Evolutionary conservation across 176 grass and related monocot species (phyloP).

Genomic region (Lolium multiflorum): DNA sequence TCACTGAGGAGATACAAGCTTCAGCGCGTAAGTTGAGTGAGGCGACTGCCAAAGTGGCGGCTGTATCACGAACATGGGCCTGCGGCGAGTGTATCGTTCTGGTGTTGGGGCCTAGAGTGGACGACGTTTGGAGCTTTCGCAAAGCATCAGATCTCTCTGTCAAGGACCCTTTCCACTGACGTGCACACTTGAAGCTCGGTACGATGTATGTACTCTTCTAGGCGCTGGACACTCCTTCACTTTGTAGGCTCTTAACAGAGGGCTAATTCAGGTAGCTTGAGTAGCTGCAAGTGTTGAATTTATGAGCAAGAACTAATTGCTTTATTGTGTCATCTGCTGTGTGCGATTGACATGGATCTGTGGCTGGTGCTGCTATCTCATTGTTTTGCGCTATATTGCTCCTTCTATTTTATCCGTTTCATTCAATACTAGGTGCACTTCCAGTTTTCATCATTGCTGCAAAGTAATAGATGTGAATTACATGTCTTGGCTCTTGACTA

Average conservation of each 20-base stretch:
- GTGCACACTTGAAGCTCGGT: background rate
- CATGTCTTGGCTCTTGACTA: background rate
- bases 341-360: background rate
- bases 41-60: background rate
- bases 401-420: background rate
- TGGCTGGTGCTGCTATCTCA: background rate
- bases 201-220: background rate
- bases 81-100: background rate
- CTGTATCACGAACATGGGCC: background rate
- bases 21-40: background rate
- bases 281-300: slow-evolving; percentile 5
- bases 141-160: slow-evolving; percentile 29
- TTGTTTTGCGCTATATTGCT: background rate
- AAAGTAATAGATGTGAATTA: background rate
- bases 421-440: background rate
- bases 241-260: background rate
- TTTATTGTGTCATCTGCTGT: background rate
- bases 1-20: background rate
- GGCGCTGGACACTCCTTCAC: background rate
- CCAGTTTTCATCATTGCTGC: background rate
- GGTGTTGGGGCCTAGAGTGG: background rate
- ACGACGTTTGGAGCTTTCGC: background rate
- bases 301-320: background rate
- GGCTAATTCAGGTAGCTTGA: background rate
- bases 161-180: slow-evolving; percentile 15